A percentile compares a stretch with the other conserved stretches of the same genome.
Evolutionary conservation across 768 basidiomycete species (phyloP).

Genomic region (Termitomyces sp.): DNA sequence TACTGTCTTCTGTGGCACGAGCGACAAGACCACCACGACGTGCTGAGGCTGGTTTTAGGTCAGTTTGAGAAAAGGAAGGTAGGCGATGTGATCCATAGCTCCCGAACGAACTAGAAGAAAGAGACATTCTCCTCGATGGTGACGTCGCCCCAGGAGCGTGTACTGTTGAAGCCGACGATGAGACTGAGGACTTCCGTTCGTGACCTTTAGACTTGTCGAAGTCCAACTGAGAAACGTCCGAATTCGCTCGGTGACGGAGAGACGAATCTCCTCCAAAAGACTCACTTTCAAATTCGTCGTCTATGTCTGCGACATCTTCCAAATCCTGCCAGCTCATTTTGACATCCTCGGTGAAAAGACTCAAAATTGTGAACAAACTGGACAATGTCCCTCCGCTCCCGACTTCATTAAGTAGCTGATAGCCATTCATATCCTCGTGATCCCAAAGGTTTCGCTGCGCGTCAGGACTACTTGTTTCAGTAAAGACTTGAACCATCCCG

Average conservation of each 20-base stretch:
- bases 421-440: conserved; percentile 88
- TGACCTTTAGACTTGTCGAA: conserved; percentile 31
- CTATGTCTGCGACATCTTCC: conserved; percentile 35
- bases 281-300: conserved; percentile 18
- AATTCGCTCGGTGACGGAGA: conserved; percentile 39
- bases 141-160: conserved; percentile 36
- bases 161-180: conserved; percentile 66
- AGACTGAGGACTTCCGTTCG: conserved; percentile 48
- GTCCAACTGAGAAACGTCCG: conserved; percentile 60
- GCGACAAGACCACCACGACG: conserved; percentile 81
- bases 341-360: conserved; percentile 92
- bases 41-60: conserved; percentile 18
- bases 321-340: conserved; percentile 82
- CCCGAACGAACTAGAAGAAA: conserved; percentile 20
- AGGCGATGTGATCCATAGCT: conserved; percentile 16
- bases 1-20: conserved; percentile 91
- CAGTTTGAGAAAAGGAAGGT: conserved; percentile 14
- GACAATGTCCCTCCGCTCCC: conserved; percentile 93
- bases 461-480: conserved; percentile 51
- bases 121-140: conserved; percentile 19
- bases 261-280: conserved; percentile 17
- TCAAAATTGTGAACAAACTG: conserved; percentile 93
- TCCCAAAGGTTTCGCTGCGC: conserved; percentile 60
- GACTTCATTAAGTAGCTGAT: conserved; percentile 94
- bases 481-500: conserved; percentile 93